phyloP scores from a whole-genome alignment of 1,139 yeast genomes.

The Wickerhamomyces sp. region DNA sequence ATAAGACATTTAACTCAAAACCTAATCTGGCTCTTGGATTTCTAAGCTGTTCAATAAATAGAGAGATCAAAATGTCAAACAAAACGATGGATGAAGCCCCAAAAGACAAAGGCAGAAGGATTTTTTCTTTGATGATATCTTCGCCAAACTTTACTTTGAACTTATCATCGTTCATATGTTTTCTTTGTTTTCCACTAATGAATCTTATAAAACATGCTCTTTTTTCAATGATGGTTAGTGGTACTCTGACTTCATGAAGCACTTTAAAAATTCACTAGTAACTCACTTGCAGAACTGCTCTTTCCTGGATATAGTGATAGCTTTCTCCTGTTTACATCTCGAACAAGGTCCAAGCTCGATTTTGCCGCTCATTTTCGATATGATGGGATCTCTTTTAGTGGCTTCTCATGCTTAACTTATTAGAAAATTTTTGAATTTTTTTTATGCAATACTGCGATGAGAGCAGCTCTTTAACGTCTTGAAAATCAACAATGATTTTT shows the following conservation, averaged over 20 bases:
- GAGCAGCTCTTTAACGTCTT: too few species aligned
- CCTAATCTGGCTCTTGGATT: conserved; percentile 67
- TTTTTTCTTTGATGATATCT: conserved; percentile 27
- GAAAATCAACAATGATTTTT: too few species aligned
- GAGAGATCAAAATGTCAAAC: conserved; percentile 58
- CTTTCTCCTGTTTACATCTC: conserved; percentile 48
- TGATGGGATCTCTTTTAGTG: not conserved
- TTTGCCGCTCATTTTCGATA: not conserved
- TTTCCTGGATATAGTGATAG: conserved; percentile 55
- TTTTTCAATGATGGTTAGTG: not conserved
- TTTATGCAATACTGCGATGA: too few species aligned
- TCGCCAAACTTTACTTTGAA: conserved; percentile 56
- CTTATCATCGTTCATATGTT: conserved; percentile 63
- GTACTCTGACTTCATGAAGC: not conserved
- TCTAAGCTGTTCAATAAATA: conserved; percentile 54
- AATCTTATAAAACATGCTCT: conserved; percentile 60
- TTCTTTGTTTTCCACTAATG: conserved; percentile 73
- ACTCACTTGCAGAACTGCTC: conserved; percentile 58
- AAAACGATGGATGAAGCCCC: conserved; percentile 65
- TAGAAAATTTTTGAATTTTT: not conserved
- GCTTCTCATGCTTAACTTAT: not conserved
- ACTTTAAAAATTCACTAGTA: not conserved
- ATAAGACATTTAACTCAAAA: conserved; percentile 52
- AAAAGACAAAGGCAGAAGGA: conserved; percentile 59
- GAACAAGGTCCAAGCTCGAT: conserved; percentile 24